phyloP scores from a whole-genome alignment of 139 green algal species.

The Tetratostichococcus sp. region DNA sequence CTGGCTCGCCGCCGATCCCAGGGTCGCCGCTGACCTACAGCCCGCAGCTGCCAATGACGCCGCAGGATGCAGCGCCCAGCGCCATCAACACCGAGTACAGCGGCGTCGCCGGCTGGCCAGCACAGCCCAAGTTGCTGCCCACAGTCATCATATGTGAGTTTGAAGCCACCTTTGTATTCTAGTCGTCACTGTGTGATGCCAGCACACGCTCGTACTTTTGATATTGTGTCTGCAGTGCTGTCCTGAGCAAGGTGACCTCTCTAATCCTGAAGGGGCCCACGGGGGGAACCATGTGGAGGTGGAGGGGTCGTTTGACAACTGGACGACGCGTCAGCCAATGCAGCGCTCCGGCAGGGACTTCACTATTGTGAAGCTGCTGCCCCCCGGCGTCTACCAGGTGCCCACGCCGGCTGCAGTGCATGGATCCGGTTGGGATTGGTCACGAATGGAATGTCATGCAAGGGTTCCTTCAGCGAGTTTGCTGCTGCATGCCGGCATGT shows the following conservation, averaged over 20 bases:
- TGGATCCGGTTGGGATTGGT: background rate
- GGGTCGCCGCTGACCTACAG: constrained; percentile 85
- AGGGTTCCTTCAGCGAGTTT: no score
- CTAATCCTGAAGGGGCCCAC: constrained; percentile 61
- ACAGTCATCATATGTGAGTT: constrained; percentile 81
- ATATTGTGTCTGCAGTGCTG: no score
- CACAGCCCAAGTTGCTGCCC: constrained; percentile 77
- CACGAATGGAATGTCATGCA: no score
- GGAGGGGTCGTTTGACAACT: constrained; percentile 96
- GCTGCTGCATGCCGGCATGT: no score
- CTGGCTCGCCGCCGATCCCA: constrained; percentile 24
- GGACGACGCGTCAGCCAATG: constrained; percentile 76
- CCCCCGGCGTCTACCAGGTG: constrained; percentile 90
- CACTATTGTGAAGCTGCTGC: constrained; percentile 92
- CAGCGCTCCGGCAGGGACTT: constrained; percentile 88
- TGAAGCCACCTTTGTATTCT: no score
- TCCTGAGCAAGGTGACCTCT: no score
- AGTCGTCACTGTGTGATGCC: no score
- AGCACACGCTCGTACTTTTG: no score
- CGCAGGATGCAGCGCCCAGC: constrained; percentile 21
- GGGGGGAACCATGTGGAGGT: constrained; percentile 86
- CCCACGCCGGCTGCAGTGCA: background rate
- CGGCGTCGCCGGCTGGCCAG: constrained; percentile 63
- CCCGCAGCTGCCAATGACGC: constrained; percentile 70
- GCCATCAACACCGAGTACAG: constrained; percentile 55